Evolutionary conservation across 345 rosid genomes (phyloP), one percentile per base, ranked within the genome.

Genomic region (Ceriops decandra): DNA sequence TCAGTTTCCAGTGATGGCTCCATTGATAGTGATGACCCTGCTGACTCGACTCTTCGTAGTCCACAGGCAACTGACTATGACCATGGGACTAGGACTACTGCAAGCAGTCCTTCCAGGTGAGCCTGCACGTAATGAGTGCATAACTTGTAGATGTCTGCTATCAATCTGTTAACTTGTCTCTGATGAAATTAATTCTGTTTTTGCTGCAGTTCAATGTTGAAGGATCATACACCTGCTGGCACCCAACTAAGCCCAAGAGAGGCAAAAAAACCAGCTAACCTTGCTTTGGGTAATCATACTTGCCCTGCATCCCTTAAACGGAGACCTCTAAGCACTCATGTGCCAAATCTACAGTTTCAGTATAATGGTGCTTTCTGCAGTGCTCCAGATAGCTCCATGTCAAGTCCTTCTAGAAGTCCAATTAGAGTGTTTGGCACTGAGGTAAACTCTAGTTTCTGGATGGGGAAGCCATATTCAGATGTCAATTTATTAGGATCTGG

Each of bases 381-480:
- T 84, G 96, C 99, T 76, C 91, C 96, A 30, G 98, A 91, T 70
- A 95, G 97, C 80, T 92, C 96, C 71, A 68, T 88, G 90, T 95
- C 99, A 59, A 95, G 99, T 85, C 99, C 99, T 77, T 91, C 98
- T 15, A 85, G 98, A 85, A 95, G 99, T 79, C 99, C 99, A 64
- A 72, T 87, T 80, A 85, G 96, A 79, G 85, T 86, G 4, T 85
- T 82, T 75, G 83, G 90, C 57, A 69, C 80, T 3, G 99, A 95
- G 63, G 67, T 86, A 67, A 87, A 86, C 84, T 76, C 88, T 70
- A 90, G 87, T 60, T 77, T 87, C 46, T 86, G 89, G 82, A 77
- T 80, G 3, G 93, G 91, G 71, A 93, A 83, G 74, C 90, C 87
- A 56, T 89, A 78, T 82, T 17, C 91, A 42, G 98, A 93, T 76